Evolutionary conservation across 805 yeast species (phyloP).

Genomic region (Ogataea trehaloabstinens): DNA sequence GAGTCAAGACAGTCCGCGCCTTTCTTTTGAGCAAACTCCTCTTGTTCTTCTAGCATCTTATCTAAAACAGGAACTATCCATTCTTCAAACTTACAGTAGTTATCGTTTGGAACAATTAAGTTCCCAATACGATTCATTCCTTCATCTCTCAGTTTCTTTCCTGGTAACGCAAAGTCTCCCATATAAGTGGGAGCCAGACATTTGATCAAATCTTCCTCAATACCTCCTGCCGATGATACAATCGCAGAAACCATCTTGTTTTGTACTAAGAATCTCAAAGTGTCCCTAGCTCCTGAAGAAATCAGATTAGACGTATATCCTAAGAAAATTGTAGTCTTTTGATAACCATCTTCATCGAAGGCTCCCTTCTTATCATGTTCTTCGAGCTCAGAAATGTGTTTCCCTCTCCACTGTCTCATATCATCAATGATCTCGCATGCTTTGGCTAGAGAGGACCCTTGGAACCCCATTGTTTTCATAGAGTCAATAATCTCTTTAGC

Average conservation of each 20-base stretch:
- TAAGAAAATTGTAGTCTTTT: constrained; percentile 86
- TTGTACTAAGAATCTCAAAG: constrained; percentile 84
- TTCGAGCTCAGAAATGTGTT: constrained; percentile 60
- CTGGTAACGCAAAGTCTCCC: constrained; percentile 86
- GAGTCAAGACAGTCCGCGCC: constrained; percentile 63
- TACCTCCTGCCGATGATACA: constrained; percentile 97
- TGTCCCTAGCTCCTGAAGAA: constrained; percentile 91
- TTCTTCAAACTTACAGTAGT: constrained; percentile 96
- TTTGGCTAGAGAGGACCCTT: constrained; percentile 79
- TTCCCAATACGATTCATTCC: constrained; percentile 99
- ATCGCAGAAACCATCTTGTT: constrained; percentile 92
- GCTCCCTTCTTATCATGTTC: constrained; percentile 73
- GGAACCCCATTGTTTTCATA: constrained; percentile 97
- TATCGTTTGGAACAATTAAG: constrained; percentile 94
- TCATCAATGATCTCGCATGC: constrained; percentile 92
- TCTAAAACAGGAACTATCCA: constrained; percentile 97
- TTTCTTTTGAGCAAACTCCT: constrained; percentile 51
- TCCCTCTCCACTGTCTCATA: constrained; percentile 94
- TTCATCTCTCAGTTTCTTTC: constrained; percentile 79
- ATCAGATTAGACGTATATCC: constrained; percentile 97
- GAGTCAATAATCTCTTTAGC: constrained; percentile 77
- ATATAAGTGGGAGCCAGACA: constrained; percentile 94
- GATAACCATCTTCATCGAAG: constrained; percentile 74
- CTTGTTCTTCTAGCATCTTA: constrained; percentile 85
- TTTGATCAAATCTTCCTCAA: constrained; percentile 96